Evolutionary conservation across 306 rosid species (phyloP).

Genomic region (Dryas alaskensis): DNA sequence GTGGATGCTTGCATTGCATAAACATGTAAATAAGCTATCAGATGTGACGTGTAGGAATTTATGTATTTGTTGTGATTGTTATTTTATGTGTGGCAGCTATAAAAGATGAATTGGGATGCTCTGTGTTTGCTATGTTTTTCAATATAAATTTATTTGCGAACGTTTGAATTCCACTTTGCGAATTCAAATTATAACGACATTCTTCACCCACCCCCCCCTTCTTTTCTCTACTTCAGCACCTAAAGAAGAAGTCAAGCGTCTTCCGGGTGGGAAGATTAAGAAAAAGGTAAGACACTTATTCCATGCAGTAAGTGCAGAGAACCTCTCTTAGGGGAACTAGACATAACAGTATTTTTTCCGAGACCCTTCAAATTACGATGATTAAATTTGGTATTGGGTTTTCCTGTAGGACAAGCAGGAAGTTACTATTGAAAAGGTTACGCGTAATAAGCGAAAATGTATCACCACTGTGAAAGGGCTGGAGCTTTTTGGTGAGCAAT

Average conservation of each 20-base stretch:
- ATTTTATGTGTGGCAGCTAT: slow-evolving; percentile 12
- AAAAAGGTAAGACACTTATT: slow-evolving; percentile 56
- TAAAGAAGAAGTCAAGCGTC: slow-evolving; percentile 90
- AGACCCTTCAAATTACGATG: neutral
- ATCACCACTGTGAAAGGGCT: slow-evolving; percentile 96
- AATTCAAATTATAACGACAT: slow-evolving; percentile 5
- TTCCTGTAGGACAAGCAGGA: slow-evolving; percentile 83
- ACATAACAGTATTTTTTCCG: neutral
- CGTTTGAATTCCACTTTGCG: slow-evolving; percentile 1
- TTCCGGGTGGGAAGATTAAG: slow-evolving; percentile 99
- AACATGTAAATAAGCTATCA: neutral
- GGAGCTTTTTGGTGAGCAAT: slow-evolving; percentile 84
- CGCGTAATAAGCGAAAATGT: slow-evolving; percentile 89
- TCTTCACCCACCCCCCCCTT: neutral
- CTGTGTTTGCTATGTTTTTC: neutral
- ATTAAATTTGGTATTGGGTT: slow-evolving; percentile 11
- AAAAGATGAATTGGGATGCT: neutral
- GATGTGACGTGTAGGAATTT: neutral
- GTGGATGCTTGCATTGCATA: neutral
- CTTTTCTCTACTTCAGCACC: slow-evolving; percentile 40
- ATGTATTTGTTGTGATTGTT: slow-evolving; percentile 11
- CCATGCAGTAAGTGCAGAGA: neutral
- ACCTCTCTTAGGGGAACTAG: slow-evolving; percentile 1
- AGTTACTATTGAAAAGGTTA: slow-evolving; percentile 83
- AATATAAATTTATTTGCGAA: neutral